Evolutionary conservation across 1,139 yeast species (phyloP).

Genomic region (Lodderomyces metapsilosis): DNA sequence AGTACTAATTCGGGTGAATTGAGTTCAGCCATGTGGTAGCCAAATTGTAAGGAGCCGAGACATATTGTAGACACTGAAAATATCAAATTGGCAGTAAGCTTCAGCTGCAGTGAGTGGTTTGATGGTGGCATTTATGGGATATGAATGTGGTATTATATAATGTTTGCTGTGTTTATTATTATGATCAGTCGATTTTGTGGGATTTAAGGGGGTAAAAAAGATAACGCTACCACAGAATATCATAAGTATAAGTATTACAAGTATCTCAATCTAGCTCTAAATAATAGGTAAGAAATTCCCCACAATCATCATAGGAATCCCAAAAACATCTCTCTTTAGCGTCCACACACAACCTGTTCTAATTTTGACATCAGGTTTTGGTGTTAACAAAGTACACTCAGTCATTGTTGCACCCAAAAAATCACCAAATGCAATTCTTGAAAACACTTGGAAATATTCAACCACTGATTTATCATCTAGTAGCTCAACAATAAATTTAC

Average conservation of each 20-base stretch:
- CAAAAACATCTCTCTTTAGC: slow-evolving; percentile 62
- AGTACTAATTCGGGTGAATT: slow-evolving; percentile 45
- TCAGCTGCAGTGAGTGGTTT: neutral
- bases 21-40: slow-evolving; percentile 51
- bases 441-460: slow-evolving; percentile 83
- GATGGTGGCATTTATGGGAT: neutral
- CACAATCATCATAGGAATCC: slow-evolving; percentile 84
- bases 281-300: slow-evolving; percentile 86
- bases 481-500: slow-evolving; percentile 72
- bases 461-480: slow-evolving; percentile 86
- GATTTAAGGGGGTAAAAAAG: neutral
- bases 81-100: slow-evolving; percentile 26
- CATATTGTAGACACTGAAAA: slow-evolving; percentile 37
- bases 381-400: slow-evolving; percentile 72
- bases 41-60: slow-evolving; percentile 48
- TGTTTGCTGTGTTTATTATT: neutral
- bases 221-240: too few relatives aligned
- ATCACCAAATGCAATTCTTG: slow-evolving; percentile 87
- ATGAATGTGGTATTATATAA: neutral
- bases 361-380: slow-evolving; percentile 47
- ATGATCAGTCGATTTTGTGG: neutral
- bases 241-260: too few relatives aligned
- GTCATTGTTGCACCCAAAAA: slow-evolving; percentile 89
- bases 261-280: slow-evolving; percentile 19
- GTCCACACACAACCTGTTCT: slow-evolving; percentile 89